phyloP scores from a whole-genome alignment of 106 monocot genomes.

The Posidonia australis region DNA sequence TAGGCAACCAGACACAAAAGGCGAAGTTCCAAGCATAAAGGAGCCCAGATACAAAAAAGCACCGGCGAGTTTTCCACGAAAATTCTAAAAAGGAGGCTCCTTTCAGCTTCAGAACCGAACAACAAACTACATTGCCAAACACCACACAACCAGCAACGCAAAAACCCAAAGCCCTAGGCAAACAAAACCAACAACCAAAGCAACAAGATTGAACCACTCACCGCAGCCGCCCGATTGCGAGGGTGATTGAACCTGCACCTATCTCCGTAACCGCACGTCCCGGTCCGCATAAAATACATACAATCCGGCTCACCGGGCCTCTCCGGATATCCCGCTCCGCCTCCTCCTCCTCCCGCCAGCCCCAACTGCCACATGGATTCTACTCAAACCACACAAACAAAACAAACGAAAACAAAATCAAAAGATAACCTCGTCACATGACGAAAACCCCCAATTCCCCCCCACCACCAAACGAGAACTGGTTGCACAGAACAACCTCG shows the following conservation, averaged over 20 bases:
- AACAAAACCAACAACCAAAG: neutral
- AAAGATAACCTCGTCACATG: neutral
- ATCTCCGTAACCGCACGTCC: conserved; percentile 71
- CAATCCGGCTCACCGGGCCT: conserved; percentile 78
- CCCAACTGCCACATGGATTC: conserved; percentile 61
- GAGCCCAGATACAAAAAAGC: neutral
- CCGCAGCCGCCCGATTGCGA: conserved; percentile 28
- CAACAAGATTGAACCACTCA: conserved; percentile 8
- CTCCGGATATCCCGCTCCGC: conserved; percentile 43
- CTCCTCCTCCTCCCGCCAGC: conserved; percentile 19
- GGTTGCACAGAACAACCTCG: neutral
- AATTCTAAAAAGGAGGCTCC: neutral
- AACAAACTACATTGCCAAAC: conserved; percentile 4
- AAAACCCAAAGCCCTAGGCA: neutral
- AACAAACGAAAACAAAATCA: neutral
- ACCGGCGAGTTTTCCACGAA: neutral
- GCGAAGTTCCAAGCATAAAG: neutral
- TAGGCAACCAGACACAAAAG: neutral
- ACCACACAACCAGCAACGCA: neutral
- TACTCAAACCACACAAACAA: conserved; percentile 12
- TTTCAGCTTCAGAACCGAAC: neutral
- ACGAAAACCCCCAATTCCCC: neutral
- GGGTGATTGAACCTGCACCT: conserved; percentile 91
- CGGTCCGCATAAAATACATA: conserved; percentile 69
- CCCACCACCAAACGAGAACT: neutral